Evolutionary conservation across 106 monocot species (phyloP), one percentile per base, ranked within the genome.

Genomic region (Posidonia australis): DNA sequence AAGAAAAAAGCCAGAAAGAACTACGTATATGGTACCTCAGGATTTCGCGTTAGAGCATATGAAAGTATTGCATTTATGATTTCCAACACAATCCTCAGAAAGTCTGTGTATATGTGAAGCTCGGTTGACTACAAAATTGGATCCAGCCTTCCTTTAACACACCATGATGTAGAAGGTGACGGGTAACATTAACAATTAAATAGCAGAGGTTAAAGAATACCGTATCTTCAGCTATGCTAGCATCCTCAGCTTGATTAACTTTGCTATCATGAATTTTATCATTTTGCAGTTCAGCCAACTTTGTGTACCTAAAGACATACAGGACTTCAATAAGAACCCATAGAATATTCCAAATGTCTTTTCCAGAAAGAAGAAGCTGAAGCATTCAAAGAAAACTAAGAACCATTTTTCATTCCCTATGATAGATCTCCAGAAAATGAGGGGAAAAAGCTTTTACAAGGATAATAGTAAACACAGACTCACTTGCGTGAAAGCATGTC

Each of bases 401-500:
- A 10, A 55, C 21, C n/a, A 49, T 7, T 19, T 17, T 55, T 55
- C 1, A 55, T 0, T 10, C 10, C 5, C 10, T n/a, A n/a, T n/a
- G n/a, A n/a, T n/a, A n/a, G n/a, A 36, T 36, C 36, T 36, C 5
- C 36, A 45, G 14, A 53, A 51, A 31, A 23, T 14, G 14, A 29
- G 18, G n/a, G n/a, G n/a, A n/a, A n/a, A n/a, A n/a, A n/a, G n/a
- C n/a, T n/a, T n/a, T n/a, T n/a, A n/a, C n/a, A n/a, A n/a, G n/a
- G n/a, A n/a, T n/a, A n/a, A n/a, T n/a, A 66, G n/a, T 27, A 20
- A 20, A 32, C 51, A 17, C n/a, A 5, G 74, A 44, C 81, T 67
- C 90, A 90, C 96, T 91, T 98, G 58, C 84, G 86, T 42, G 90
- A 78, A 46, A 98, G 86, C 96, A 90, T 98, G 72, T 98, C 84